Conservation (phyloP, 1,284 basidiomycete species). For the Mycena citricolor region DNA sequence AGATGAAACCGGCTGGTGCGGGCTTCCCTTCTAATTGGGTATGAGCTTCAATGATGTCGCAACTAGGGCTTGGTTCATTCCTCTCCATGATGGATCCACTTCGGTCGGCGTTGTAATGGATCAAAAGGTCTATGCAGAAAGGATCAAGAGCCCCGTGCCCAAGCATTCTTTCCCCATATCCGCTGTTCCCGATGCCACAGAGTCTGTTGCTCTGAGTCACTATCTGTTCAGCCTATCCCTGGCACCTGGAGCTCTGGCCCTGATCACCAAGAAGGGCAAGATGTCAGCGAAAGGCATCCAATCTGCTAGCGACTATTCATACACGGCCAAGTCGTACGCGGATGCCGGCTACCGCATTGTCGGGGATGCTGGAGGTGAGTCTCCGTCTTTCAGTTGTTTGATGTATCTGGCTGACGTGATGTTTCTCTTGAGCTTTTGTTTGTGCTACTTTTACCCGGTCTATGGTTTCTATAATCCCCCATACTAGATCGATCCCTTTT, state of each 20-base stretch:
- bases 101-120: constrained; percentile 75
- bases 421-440: constrained; percentile 46
- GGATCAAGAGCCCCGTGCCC: constrained; percentile 35
- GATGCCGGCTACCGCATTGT: constrained; percentile 60
- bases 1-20: constrained; percentile 70
- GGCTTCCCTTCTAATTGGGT: constrained; percentile 28
- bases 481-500: constrained; percentile 64
- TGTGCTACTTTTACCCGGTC: neutral
- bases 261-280: constrained; percentile 50
- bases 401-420: constrained; percentile 13
- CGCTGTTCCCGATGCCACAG: constrained; percentile 28
- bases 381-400: neutral
- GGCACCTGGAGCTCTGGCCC: constrained; percentile 52
- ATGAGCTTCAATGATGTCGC: constrained; percentile 1
- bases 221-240: constrained; percentile 51
- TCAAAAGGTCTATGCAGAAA: constrained; percentile 49
- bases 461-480: constrained; percentile 5
- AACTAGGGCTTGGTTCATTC: constrained; percentile 66
- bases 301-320: constrained; percentile 63
- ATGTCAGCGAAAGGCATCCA: constrained; percentile 47
- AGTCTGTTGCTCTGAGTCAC: constrained; percentile 40
- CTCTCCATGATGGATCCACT: constrained; percentile 64
- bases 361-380: constrained; percentile 73
- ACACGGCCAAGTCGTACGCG: constrained; percentile 62
- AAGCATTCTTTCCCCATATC: constrained; percentile 34